phyloP scores from a whole-genome alignment of 2,329 filamentous ascomycete genomes.

The Calonectria montana region DNA sequence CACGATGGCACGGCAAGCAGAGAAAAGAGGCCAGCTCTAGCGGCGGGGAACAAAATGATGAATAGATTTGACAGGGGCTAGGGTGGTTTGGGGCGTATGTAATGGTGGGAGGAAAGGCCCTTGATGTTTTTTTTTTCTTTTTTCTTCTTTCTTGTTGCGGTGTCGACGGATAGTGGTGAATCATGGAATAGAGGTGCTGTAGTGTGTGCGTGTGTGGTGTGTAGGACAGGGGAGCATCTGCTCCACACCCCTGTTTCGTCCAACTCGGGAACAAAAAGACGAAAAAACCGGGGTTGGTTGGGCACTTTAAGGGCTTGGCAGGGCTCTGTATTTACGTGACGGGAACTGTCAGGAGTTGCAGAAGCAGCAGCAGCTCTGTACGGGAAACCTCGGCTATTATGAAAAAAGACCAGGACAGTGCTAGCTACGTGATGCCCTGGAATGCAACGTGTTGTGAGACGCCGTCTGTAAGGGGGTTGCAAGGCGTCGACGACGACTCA shows the following conservation, averaged over 20 bases:
- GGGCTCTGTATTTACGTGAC: background rate
- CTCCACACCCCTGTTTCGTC: conserved; percentile 5
- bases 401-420: background rate
- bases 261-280: background rate
- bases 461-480: background rate
- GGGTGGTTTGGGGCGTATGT: background rate
- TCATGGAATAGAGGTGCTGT: background rate
- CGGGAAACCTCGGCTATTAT: background rate
- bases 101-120: conserved; percentile 2
- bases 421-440: background rate
- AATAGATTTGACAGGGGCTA: background rate
- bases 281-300: conserved; percentile 3
- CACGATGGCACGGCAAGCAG: background rate
- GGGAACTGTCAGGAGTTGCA: background rate
- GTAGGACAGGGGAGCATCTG: background rate
- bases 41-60: background rate
- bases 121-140: background rate
- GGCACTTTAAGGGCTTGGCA: background rate
- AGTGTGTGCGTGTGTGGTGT: background rate
- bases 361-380: background rate
- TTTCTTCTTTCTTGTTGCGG: background rate
- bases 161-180: background rate
- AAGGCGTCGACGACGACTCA: background rate
- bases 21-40: background rate
- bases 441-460: conserved; percentile 1